Evolutionary conservation across 495 filamentous ascomycete species (phyloP), one percentile per base, ranked within the genome.

Genomic region (Neurospora sp.): DNA sequence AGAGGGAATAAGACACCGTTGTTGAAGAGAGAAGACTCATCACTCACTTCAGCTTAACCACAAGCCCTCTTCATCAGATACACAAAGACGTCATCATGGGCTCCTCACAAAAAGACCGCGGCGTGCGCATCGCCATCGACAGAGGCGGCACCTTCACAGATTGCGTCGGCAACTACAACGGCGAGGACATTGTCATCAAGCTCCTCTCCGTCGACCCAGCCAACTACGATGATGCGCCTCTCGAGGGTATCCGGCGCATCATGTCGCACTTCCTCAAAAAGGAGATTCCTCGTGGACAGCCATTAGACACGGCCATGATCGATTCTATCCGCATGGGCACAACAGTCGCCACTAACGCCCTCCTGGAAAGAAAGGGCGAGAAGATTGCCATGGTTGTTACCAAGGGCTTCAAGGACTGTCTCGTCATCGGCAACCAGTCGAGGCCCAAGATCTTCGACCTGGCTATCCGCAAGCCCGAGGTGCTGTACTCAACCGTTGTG

Each of bases 301-400:
- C 93, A 0, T 81, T 98, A 39, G 93, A 97, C 80, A 96, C 95
- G 3, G 89, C 91, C 44, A 82, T 88, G 76, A 98, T 99, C 76
- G 87, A 93, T 70, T 92, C 90, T 48, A 92, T 96, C 71, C 90
- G 93, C 69, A 95, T 96, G 93, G 93, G 93, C 39, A 96, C 93
- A 22, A 96, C 93, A 3, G 93, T 96, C 37, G 93, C 93, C 0
- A 96, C 93, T 16, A 96, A 96, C 80, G 93, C 93, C 0, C 82
- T 99, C 72, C 85, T 99, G 2, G 96, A 99, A 82, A 83, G 96
- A 72, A 99, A 98, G 82, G 96, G 96, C 7, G 96, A 97, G 81
- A 89, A 89, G 76, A 97, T 96, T 73, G 96, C 91, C 3, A 86
- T 99, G 76, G 87, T 98, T 27, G 94, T 96, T 11, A 98, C 96